Base-by-base conservation (phyloP, 345 rosid genomes). In the Boechera stricta region DNA sequence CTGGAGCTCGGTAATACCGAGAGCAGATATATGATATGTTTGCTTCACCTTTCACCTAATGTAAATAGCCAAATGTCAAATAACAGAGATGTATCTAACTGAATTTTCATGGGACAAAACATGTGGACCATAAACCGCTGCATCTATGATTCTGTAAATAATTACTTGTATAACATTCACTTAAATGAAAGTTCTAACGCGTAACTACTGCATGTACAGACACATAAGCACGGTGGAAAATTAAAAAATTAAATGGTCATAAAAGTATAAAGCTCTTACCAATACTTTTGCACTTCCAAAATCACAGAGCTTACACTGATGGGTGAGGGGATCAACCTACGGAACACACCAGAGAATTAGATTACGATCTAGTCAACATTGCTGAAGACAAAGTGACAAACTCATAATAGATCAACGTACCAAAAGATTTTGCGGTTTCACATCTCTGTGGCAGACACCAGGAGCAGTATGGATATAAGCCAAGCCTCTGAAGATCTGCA, bases 391-490 rank as follows among this genome's bases (percentile, higher is more conserved):
- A 42, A 21, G n/a, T 38, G 39, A 65, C 18, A 57, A 42, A 21
- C 21, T 38, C 39, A 58, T 29, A 18, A 16, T 9, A 61, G 5
- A 79, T 38, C 12, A 56, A 35, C 83, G 8, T 89, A 94, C 97
- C 97, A 94, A 79, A 39, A 94, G 88, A 75, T 92, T 94, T 86
- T 92, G 98, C 35, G 98, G 98, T 73, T 94, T 94, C 76, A 94
- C 80, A 75, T 94, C 98, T 73, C 97, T 86, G 78, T 94, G 98
- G 69, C 97, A 91, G 67, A 94, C 91, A 60, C 93, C 93, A 68
- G 89, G 87, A 49, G 83, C 89, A 29, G 85, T 79, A 73, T 94
- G 98, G 83, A 91, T 90, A 80, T 91, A 94, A 59, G 81, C 77
- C 73, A 78, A 78, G 18, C 81, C 81, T 58, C 77, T 72, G 84